Conservation (phyloP, 2,329 filamentous ascomycete genomes). For the Aspergillus glaucus region DNA sequence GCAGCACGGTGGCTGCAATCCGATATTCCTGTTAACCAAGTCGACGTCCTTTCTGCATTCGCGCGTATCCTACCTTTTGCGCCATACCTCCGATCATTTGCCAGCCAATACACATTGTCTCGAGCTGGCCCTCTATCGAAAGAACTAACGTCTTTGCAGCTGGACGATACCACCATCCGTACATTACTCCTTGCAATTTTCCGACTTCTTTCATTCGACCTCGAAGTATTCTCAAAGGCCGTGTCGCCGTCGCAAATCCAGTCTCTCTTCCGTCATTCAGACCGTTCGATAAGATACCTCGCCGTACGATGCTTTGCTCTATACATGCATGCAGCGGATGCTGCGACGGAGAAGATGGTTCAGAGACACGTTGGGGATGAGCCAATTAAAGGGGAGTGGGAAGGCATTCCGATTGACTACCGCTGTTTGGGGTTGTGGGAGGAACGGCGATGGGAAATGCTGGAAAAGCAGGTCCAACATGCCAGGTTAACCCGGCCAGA, state of each 20-base stretch:
- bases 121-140: constrained; percentile 28
- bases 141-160: constrained; percentile 21
- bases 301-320: constrained; percentile 75
- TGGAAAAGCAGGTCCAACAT: constrained; percentile 21
- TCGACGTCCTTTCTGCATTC: constrained; percentile 61
- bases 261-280: constrained; percentile 55
- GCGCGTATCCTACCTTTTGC: constrained; percentile 75
- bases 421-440: constrained; percentile 64
- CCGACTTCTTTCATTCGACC: constrained; percentile 72
- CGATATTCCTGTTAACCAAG: constrained; percentile 27
- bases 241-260: constrained; percentile 64
- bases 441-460: constrained; percentile 49
- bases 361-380: constrained; percentile 58
- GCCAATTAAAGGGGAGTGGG: constrained; percentile 63
- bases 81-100: constrained; percentile 69
- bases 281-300: constrained; percentile 65
- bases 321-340: constrained; percentile 72
- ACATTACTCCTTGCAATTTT: constrained; percentile 62
- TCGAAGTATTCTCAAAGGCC: constrained; percentile 57
- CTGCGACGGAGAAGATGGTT: constrained; percentile 67
- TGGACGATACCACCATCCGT: constrained; percentile 36
- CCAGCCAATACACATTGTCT: constrained; percentile 46
- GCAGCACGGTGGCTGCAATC: constrained; percentile 67
- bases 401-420: constrained; percentile 71
- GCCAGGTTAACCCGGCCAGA: constrained; percentile 18